Percentiles rank a stretch among this genome's conserved stretches.
phyloP scores from a whole-genome alignment of 805 yeast species.

The Saccharomycopsis javanensis region DNA sequence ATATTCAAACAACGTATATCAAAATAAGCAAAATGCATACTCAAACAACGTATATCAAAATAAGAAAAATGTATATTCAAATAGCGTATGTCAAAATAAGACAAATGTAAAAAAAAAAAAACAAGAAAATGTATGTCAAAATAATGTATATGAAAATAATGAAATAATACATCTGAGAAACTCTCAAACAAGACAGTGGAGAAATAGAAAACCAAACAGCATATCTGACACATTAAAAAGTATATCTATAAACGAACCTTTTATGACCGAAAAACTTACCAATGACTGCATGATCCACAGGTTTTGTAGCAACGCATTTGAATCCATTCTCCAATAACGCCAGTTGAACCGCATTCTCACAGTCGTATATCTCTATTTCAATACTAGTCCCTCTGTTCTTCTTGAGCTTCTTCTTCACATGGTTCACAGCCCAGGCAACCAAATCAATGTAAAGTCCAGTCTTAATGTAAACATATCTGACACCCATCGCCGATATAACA shows the following conservation, averaged over 20 bases:
- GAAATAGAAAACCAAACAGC: background rate
- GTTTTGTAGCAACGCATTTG: background rate
- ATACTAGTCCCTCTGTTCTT: background rate
- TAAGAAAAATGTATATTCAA: too few relatives aligned
- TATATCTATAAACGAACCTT: background rate
- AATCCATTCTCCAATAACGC: background rate
- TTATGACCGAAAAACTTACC: background rate
- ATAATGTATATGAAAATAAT: too few relatives aligned
- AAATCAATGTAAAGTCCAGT: constrained; percentile 58
- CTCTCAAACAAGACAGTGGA: background rate
- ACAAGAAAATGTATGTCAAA: too few relatives aligned
- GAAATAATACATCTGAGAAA: too few relatives aligned
- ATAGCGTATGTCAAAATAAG: too few relatives aligned
- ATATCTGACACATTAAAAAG: too few relatives aligned
- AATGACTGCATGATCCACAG: background rate
- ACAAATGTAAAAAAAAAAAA: too few relatives aligned
- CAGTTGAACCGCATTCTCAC: background rate
- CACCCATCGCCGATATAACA: constrained; percentile 46
- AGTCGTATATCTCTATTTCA: background rate
- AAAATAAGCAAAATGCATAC: too few relatives aligned
- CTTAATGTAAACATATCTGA: constrained; percentile 56
- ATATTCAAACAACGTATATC: too few relatives aligned
- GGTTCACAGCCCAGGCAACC: constrained; percentile 47
- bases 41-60: too few relatives aligned
- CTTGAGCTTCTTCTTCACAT: constrained; percentile 28